Base-by-base conservation (phyloP, 139 green algal genomes). In the Picochlorum costavermella region DNA sequence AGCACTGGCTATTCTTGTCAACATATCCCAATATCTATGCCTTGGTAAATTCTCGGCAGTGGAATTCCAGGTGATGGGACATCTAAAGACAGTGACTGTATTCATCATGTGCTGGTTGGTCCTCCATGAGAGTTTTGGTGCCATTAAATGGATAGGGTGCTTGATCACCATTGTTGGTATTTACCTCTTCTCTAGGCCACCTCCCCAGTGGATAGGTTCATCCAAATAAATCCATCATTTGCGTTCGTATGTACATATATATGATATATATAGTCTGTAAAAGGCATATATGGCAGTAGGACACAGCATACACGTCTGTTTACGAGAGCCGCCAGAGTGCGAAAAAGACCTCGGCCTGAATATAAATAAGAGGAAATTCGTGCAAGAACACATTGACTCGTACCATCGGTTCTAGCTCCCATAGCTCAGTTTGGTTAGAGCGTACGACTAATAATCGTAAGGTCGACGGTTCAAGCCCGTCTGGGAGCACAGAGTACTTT, bases 21-120 rank as follows among this genome's bases (percentile, higher is more conserved):
- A 97, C 76, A 73, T 96, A 29, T 82, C 64, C 12, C 89, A 96
- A 81, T 97, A 96, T 75, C 84, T 90, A 74, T 97, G 90, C 80
- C 79, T 97, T 31, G 90, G 90, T 28, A 75, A 90, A 17, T 97
- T 97, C 76, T 85, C 77, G 16, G 90, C 90, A 0, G 84, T 97
- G 26, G 88, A 86, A 3, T 97, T 96, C 75, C 90, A 97, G 81
- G 83, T 53, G 51, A 73, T 91, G 62, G 86, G 86, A 25, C 86
- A 92, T 73, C 82, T 76, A 50, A 92, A 92, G 74, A 92, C 86
- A 2, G 62, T 92, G 9, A 61, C 86, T 26, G 84, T 92, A 56
- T 73, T 92, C 59, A 61, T 88, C n/a, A 61, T 61, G 17, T 33
- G 56, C 1, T 61, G 56, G 56, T 11, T 28, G 46, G 16, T 53